These are phyloP conservation scores for Lichina pygmaea DNA, from an alignment of 495 filamentous ascomycete genomes.

Conservation along the genomic window DNA sequence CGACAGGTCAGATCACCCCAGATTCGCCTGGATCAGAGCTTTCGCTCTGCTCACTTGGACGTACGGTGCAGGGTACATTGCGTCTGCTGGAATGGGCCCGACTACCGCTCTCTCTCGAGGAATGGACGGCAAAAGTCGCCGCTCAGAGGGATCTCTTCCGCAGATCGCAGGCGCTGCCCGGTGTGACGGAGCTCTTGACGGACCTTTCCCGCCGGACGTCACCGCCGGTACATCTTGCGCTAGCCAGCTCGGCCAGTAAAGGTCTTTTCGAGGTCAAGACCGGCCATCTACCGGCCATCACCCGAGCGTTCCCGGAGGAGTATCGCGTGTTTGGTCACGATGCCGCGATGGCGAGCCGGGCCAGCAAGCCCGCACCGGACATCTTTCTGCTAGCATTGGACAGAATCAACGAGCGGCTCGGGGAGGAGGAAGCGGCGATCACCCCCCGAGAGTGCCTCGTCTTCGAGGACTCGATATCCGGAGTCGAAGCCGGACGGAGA, in stretches of 20 bases:
- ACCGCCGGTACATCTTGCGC: conserved; percentile 43
- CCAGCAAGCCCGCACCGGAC: conserved; percentile 82
- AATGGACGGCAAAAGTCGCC: conserved; percentile 30
- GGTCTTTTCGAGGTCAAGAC: conserved; percentile 67
- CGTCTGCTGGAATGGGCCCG: conserved; percentile 70
- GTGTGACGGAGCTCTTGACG: conserved; percentile 39
- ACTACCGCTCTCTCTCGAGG: conserved; percentile 41
- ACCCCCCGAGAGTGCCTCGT: conserved; percentile 74
- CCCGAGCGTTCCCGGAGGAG: conserved; percentile 36
- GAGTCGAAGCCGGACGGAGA: conserved; percentile 69
- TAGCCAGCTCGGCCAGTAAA: conserved; percentile 54
- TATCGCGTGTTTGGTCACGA: conserved; percentile 71
- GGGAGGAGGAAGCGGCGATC: conserved; percentile 36
- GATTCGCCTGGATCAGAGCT: not conserved
- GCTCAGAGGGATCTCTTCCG: conserved; percentile 52
- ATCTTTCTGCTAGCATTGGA: conserved; percentile 74
- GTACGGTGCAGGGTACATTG: conserved; percentile 16
- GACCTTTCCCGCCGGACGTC: conserved; percentile 16
- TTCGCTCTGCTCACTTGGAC: not conserved
- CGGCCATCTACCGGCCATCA: conserved; percentile 39
- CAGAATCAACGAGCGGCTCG: conserved; percentile 38
- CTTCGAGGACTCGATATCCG: conserved; percentile 84
- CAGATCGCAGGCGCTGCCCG: conserved; percentile 41
- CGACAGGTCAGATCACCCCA: conserved; percentile 23
- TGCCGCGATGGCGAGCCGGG: conserved; percentile 40